Evolutionary conservation across 2,329 filamentous ascomycete species (phyloP).

Genomic region (Hymenoscyphus occultus): DNA sequence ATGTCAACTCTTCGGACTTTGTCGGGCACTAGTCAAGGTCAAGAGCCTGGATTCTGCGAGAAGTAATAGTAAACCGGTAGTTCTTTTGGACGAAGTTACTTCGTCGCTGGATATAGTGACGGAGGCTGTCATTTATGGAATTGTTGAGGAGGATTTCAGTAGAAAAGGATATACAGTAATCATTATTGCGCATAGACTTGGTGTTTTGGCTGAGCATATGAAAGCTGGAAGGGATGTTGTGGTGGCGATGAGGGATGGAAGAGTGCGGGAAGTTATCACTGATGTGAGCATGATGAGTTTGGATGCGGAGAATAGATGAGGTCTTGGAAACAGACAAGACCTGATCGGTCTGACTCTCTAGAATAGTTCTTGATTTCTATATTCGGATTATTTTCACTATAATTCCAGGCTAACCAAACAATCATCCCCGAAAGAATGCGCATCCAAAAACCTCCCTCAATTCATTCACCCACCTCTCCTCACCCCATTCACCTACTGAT

Average conservation of each 20-base stretch:
- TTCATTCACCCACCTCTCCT: too few species aligned
- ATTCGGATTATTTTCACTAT: too few species aligned
- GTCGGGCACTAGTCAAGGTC: conserved; percentile 43
- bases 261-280: not conserved
- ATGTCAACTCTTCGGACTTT: conserved; percentile 47
- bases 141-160: conserved; percentile 37
- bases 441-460: too few species aligned
- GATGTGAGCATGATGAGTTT: too few species aligned
- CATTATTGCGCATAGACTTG: conserved; percentile 38
- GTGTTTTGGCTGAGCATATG: conserved; percentile 27
- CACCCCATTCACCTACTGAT: too few species aligned
- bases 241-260: conserved; percentile 32
- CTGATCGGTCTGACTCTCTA: too few species aligned
- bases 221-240: conserved; percentile 32
- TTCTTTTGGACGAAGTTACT: conserved; percentile 45
- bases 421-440: too few species aligned
- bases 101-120: conserved; percentile 39
- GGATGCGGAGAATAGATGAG: too few species aligned
- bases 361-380: too few species aligned
- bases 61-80: conserved; percentile 30
- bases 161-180: conserved; percentile 35
- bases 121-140: conserved; percentile 35
- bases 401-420: too few species aligned
- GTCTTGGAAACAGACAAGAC: too few species aligned
- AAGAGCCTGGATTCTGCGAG: conserved; percentile 12